phyloP scores from a whole-genome alignment of 2,329 filamentous ascomycete genomes.

The Cladosporium colombiae region DNA sequence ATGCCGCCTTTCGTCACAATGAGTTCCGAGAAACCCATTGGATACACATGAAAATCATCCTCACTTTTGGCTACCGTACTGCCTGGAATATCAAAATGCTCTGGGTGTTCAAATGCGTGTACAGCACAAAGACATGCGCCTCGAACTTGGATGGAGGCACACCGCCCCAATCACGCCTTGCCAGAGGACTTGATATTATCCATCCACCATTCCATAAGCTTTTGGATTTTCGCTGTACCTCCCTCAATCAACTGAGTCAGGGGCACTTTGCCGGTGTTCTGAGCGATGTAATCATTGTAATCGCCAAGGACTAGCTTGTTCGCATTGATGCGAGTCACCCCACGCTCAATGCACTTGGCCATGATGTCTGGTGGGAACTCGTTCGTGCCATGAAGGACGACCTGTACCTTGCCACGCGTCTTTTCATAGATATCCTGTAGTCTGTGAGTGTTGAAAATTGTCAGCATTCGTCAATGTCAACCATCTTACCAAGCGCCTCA shows the following conservation, averaged over 20 bases:
- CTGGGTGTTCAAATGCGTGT: neutral
- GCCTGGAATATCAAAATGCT: neutral
- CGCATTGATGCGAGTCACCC: constrained; percentile 60
- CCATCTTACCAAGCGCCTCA: constrained; percentile 21
- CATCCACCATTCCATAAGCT: constrained; percentile 58
- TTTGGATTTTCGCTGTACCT: constrained; percentile 56
- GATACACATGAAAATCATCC: neutral
- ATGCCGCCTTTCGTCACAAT: neutral
- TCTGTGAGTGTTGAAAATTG: constrained; percentile 21
- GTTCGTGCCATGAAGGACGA: constrained; percentile 62
- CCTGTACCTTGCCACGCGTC: constrained; percentile 50
- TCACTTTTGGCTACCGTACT: neutral
- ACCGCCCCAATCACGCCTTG: constrained; percentile 29
- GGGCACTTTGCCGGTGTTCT: constrained; percentile 53
- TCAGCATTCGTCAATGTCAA: neutral
- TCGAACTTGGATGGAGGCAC: neutral
- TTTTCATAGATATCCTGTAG: constrained; percentile 52
- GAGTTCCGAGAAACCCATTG: neutral
- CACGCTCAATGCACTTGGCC: constrained; percentile 55
- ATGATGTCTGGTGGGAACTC: constrained; percentile 58
- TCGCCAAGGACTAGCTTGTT: constrained; percentile 59
- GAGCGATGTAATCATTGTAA: constrained; percentile 49
- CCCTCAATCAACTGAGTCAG: constrained; percentile 58
- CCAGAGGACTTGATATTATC: constrained; percentile 49
- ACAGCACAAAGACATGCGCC: neutral